These are phyloP conservation scores for Colletotrichum liriopes DNA, from an alignment of 2,329 filamentous ascomycete species.

Conservation along the genomic window DNA sequence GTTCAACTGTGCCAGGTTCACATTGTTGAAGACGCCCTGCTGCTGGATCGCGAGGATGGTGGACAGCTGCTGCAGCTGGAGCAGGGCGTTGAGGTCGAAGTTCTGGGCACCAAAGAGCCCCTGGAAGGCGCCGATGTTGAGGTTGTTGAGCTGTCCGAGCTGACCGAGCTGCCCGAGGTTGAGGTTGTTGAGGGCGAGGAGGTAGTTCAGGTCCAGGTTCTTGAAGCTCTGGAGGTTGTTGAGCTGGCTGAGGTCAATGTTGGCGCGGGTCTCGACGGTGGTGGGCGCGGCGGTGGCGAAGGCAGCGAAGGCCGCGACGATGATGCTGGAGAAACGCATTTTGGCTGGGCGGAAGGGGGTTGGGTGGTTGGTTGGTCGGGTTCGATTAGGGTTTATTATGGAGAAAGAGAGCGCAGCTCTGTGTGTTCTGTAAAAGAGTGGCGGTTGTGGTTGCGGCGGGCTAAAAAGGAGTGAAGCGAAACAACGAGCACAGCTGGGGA, in stretches of 20 bases:
- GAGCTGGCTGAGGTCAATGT: conserved; percentile 58
- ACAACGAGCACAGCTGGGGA: conserved; percentile 64
- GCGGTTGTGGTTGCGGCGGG: conserved; percentile 34
- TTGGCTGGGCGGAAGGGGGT: conserved; percentile 52
- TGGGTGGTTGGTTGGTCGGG: conserved; percentile 47
- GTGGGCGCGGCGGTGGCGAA: conserved; percentile 58
- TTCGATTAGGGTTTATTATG: conserved; percentile 46
- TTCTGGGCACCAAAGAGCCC: conserved; percentile 57
- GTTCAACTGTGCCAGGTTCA: conserved; percentile 49
- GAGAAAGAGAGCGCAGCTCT: conserved; percentile 61
- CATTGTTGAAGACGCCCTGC: conserved; percentile 50
- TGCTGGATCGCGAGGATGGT: conserved; percentile 54
- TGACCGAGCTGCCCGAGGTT: conserved; percentile 60
- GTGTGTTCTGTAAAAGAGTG: conserved; percentile 54
- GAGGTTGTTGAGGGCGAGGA: conserved; percentile 63
- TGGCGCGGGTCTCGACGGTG: conserved; percentile 60
- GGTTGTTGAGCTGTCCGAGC: conserved; percentile 51
- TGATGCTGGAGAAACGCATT: conserved; percentile 65
- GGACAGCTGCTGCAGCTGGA: conserved; percentile 60
- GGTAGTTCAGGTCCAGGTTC: conserved; percentile 61
- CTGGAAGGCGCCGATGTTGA: conserved; percentile 62
- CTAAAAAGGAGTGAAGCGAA: conserved; percentile 60
- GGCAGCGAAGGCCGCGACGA: conserved; percentile 58
- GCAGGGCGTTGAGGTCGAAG: conserved; percentile 59
- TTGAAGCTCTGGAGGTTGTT: conserved; percentile 59